These are phyloP conservation scores for Westerdykella ornata DNA, from an alignment of 2,329 filamentous ascomycete genomes.

Conservation along the genomic window DNA sequence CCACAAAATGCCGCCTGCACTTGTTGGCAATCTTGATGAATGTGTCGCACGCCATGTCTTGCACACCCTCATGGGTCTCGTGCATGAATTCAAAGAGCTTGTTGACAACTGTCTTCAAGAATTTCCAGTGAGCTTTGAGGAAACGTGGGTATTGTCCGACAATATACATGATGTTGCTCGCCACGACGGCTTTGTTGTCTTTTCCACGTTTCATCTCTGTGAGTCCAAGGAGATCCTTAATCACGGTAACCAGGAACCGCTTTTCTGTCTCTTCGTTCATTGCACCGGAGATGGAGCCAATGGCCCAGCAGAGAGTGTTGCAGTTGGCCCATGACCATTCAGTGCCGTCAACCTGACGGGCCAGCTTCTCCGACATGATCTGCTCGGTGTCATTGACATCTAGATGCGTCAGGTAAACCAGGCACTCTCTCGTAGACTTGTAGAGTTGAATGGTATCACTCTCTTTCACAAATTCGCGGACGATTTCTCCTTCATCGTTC, in stretches of 20 bases:
- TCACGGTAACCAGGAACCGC: slow-evolving; percentile 94
- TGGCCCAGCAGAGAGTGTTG: slow-evolving; percentile 99
- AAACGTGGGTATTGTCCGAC: slow-evolving; percentile 98
- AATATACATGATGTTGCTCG: slow-evolving; percentile 99
- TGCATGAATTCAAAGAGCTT: slow-evolving; percentile 99
- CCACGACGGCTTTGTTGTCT: slow-evolving; percentile 98
- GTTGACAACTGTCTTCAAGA: slow-evolving; percentile 98
- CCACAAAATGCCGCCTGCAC: slow-evolving; percentile 94
- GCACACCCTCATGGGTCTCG: slow-evolving; percentile 96
- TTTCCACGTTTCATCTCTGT: slow-evolving; percentile 99
- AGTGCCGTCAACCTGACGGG: slow-evolving; percentile 84
- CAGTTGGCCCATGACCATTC: slow-evolving; percentile 99
- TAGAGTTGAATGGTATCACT: slow-evolving; percentile 98
- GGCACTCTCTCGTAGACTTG: slow-evolving; percentile 95
- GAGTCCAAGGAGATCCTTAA: slow-evolving; percentile 91
- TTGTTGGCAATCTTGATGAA: slow-evolving; percentile 99
- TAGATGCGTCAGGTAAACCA: slow-evolving; percentile 94
- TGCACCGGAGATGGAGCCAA: slow-evolving; percentile 93
- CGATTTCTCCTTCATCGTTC: slow-evolving; percentile 98
- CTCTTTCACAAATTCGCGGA: slow-evolving; percentile 98
- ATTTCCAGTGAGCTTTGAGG: slow-evolving; percentile 99
- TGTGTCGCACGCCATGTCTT: slow-evolving; percentile 99
- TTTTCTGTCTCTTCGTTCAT: slow-evolving; percentile 99
- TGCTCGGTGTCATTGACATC: slow-evolving; percentile 96
- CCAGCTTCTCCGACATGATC: slow-evolving; percentile 98